Evolutionary conservation across 1,284 basidiomycete genomes (phyloP).

Genomic region (Cutaneotrichosporon mucoides): DNA sequence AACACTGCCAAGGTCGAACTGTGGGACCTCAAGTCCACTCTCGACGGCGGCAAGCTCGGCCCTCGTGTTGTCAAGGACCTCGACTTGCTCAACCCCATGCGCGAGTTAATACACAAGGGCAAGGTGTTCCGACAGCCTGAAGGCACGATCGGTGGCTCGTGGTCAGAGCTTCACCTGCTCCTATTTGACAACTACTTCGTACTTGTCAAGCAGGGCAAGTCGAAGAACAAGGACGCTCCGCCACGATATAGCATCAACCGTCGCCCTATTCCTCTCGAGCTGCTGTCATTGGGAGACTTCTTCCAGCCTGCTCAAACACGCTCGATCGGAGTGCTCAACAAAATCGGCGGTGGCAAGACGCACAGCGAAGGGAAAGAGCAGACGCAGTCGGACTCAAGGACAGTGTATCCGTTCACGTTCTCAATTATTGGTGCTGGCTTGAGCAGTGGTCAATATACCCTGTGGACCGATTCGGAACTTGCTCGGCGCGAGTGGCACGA

Average conservation of each 20-base stretch:
- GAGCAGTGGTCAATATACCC: constrained; percentile 70
- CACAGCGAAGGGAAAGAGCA: constrained; percentile 9
- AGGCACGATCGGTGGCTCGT: constrained; percentile 72
- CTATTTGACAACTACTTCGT: constrained; percentile 92
- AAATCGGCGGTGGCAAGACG: constrained; percentile 39
- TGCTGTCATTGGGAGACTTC: constrained; percentile 76
- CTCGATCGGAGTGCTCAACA: constrained; percentile 27
- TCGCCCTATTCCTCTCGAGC: constrained; percentile 83
- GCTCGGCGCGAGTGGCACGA: constrained; percentile 79
- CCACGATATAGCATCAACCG: constrained; percentile 57
- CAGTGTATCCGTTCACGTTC: constrained; percentile 67
- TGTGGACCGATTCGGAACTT: constrained; percentile 79
- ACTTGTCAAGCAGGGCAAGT: constrained; percentile 75
- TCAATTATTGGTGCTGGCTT: constrained; percentile 80
- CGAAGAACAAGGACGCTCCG: constrained; percentile 61
- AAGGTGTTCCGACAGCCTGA: constrained; percentile 79
- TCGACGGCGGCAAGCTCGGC: constrained; percentile 64
- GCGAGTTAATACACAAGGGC: constrained; percentile 76
- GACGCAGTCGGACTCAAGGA: constrained; percentile 56
- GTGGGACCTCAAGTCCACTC: constrained; percentile 69
- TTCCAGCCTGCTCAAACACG: constrained; percentile 51
- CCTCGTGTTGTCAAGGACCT: constrained; percentile 75
- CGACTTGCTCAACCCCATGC: constrained; percentile 75
- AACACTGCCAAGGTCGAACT: constrained; percentile 81
- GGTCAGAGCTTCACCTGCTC: constrained; percentile 79